Conservation (phyloP, 176 grass and related monocot species). For the Aegilops longissima region DNA sequence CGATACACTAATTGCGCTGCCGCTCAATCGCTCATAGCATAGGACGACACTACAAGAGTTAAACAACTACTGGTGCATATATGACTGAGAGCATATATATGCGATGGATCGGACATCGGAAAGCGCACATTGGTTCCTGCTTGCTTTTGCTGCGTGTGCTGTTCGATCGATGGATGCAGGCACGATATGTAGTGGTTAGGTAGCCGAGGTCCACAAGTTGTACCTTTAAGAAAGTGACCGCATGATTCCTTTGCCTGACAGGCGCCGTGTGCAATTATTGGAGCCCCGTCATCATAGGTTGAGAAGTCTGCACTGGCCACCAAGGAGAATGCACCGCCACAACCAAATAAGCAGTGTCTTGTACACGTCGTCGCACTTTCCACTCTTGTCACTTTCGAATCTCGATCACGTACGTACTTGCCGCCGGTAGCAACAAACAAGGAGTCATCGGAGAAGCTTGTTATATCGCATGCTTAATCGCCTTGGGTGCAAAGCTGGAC, state of each 20-base stretch:
- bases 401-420: not conserved
- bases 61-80: not conserved
- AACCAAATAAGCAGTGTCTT: not conserved
- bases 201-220: constrained; percentile 8
- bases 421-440: not conserved
- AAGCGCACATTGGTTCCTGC: not conserved
- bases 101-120: not conserved
- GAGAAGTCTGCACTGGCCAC: constrained; percentile 9
- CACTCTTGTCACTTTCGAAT: not conserved
- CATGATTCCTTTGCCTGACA: not conserved
- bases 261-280: constrained; percentile 17
- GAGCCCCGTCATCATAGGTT: not conserved
- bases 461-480: not conserved
- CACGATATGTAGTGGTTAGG: not conserved
- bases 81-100: no score
- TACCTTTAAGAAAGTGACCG: not conserved
- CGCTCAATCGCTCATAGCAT: not conserved
- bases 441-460: not conserved
- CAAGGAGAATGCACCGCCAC: not conserved
- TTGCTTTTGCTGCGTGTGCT: not conserved
- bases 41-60: not conserved
- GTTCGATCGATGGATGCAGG: not conserved
- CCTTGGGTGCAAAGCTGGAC: not conserved
- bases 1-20: no score
- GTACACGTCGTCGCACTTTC: not conserved